phyloP scores from a whole-genome alignment of 306 rosid genomes.

The Pyrus communis region DNA sequence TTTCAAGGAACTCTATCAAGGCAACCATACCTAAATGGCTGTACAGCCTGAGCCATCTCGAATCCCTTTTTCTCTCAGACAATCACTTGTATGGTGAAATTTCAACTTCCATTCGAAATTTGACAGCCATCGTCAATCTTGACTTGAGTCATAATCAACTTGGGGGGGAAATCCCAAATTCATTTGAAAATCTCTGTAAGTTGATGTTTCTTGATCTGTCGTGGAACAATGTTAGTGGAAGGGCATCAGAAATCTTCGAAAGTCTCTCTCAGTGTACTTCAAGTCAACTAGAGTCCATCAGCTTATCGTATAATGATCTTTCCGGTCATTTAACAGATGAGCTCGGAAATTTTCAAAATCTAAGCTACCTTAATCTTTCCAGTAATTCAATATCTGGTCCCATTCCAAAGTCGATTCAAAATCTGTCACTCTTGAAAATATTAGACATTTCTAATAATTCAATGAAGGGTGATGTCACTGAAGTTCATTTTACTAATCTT shows the following conservation, averaged over 20 bases:
- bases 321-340: conserved; percentile 1
- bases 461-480: not conserved
- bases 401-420: not conserved
- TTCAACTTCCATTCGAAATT: not conserved
- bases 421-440: not conserved
- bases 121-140: not conserved
- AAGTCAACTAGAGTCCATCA: too few relatives aligned
- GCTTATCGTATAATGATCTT: too few relatives aligned
- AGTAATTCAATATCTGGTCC: not conserved
- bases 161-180: conserved; percentile 1
- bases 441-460: not conserved
- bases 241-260: not conserved
- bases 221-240: too few relatives aligned
- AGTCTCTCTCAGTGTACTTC: not conserved
- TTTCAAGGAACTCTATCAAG: too few relatives aligned
- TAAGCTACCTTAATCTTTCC: not conserved
- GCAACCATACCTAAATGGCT: too few relatives aligned
- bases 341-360: not conserved
- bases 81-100: not conserved
- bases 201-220: not conserved
- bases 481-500: conserved; percentile 13
- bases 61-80: too few relatives aligned
- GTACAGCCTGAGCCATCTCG: too few relatives aligned
- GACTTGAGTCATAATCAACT: not conserved
- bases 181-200: not conserved